phyloP scores from a whole-genome alignment of 495 filamentous ascomycete genomes.

The Apiosordaria backusii region DNA sequence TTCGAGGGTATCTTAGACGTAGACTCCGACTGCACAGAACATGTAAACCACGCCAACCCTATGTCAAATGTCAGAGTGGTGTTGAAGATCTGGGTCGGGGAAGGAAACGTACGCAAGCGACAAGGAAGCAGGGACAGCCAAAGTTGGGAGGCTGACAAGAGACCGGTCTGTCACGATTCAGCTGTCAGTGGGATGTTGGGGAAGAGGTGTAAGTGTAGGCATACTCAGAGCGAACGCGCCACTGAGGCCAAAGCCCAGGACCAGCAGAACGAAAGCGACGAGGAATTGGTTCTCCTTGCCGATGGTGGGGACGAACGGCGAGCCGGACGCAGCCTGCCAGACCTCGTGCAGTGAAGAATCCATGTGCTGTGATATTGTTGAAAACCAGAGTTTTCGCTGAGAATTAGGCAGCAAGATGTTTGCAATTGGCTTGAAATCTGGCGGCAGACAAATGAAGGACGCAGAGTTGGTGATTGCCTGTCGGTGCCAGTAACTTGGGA shows the following conservation, averaged over 20 bases:
- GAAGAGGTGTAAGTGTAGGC: conserved; percentile 28
- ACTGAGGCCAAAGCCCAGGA: conserved; percentile 61
- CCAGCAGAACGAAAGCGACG: conserved; percentile 73
- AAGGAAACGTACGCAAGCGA: conserved; percentile 72
- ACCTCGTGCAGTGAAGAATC: conserved; percentile 75
- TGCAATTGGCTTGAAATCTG: neutral
- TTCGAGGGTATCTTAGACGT: conserved; percentile 67
- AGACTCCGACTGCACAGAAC: conserved; percentile 97
- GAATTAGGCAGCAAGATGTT: neutral
- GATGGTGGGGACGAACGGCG: conserved; percentile 76
- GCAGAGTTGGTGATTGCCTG: conserved; percentile 8
- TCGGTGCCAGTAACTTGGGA: conserved; percentile 12
- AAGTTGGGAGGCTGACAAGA: conserved; percentile 67
- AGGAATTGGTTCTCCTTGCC: conserved; percentile 80
- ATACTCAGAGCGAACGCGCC: conserved; percentile 80
- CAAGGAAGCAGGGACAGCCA: conserved; percentile 83
- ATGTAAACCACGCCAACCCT: conserved; percentile 96
- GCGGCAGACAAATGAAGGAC: conserved; percentile 1
- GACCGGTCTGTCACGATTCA: conserved; percentile 67
- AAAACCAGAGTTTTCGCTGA: neutral
- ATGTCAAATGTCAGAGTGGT: conserved; percentile 20
- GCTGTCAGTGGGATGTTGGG: conserved; percentile 5
- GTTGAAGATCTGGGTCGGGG: neutral
- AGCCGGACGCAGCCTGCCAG: conserved; percentile 83
- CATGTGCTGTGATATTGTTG: conserved; percentile 40